Conservation (phyloP, 2,329 filamentous ascomycete species). For the Pseudogymnoascus sp. region DNA sequence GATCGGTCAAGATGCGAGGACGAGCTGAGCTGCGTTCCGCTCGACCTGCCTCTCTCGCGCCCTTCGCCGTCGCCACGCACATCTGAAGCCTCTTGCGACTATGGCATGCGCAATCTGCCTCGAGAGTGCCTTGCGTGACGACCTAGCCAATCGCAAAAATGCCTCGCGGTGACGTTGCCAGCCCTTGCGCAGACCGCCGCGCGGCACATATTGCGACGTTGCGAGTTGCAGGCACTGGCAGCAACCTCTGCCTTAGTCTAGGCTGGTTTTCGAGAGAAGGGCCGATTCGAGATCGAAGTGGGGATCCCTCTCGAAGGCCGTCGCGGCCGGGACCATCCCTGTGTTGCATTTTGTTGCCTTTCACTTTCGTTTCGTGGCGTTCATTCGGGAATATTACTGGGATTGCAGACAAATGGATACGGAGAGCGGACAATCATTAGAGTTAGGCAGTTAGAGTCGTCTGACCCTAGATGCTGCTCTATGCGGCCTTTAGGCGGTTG, state of each 20-base stretch:
- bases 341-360: background rate
- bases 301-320: too few relatives aligned
- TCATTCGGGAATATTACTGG: background rate
- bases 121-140: background rate
- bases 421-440: background rate
- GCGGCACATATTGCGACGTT: background rate
- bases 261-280: background rate
- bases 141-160: constrained; percentile 10
- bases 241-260: constrained; percentile 4
- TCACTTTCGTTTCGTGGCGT: background rate
- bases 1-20: constrained; percentile 3
- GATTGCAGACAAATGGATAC: background rate
- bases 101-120: constrained; percentile 1
- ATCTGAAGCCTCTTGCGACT: background rate
- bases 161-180: constrained; percentile 3
- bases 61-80: background rate
- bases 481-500: too few relatives aligned
- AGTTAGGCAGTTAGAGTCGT: background rate
- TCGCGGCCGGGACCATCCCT: too few relatives aligned
- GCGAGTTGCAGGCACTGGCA: background rate
- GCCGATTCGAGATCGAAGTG: background rate
- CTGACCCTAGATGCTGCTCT: too few relatives aligned
- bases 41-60: background rate
- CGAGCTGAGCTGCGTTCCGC: background rate
- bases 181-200: background rate